phyloP scores from a whole-genome alignment of 2,329 filamentous ascomycete genomes.

The Stagonosporopsis tanaceti region DNA sequence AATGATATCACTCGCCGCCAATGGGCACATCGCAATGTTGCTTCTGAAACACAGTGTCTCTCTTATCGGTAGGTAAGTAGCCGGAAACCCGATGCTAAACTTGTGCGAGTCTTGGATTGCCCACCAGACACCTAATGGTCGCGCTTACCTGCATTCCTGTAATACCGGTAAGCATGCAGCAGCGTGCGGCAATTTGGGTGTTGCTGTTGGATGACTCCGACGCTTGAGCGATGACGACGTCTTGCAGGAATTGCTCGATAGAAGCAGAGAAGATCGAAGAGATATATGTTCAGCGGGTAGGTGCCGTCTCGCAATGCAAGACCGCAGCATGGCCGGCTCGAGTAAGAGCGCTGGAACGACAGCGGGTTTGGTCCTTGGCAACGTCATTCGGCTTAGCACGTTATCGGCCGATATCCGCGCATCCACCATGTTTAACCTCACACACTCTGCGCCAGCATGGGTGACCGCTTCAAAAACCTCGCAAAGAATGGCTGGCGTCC shows the following conservation, averaged over 20 bases:
- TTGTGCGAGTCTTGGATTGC: not conserved
- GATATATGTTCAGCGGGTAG: not conserved
- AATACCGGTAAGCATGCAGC: conserved; percentile 3
- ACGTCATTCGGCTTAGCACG: conserved; percentile 34
- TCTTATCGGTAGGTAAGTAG: conserved; percentile 9
- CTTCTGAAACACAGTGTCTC: conserved; percentile 13
- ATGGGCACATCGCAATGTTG: conserved; percentile 3
- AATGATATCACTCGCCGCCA: conserved; percentile 12
- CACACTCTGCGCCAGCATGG: conserved; percentile 36
- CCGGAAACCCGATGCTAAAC: conserved; percentile 3
- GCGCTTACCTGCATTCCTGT: conserved; percentile 1
- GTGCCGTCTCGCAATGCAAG: not conserved
- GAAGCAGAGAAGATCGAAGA: not conserved
- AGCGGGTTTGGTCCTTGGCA: conserved; percentile 24
- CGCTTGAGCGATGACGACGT: not conserved
- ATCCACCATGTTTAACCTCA: conserved; percentile 16
- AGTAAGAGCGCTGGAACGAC: not conserved
- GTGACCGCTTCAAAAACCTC: conserved; percentile 47
- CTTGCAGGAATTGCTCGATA: not conserved
- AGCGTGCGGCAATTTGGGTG: not conserved
- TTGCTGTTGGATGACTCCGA: not conserved
- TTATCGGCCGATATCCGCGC: conserved; percentile 19
- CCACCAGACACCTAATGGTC: not conserved
- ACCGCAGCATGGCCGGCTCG: not conserved
- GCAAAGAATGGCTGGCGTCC: conserved; percentile 61